Percentiles rank a stretch among this genome's conserved stretches.
Evolutionary conservation across 1,139 yeast genomes (phyloP).

Genomic region (Yamadazyma friedrichii): DNA sequence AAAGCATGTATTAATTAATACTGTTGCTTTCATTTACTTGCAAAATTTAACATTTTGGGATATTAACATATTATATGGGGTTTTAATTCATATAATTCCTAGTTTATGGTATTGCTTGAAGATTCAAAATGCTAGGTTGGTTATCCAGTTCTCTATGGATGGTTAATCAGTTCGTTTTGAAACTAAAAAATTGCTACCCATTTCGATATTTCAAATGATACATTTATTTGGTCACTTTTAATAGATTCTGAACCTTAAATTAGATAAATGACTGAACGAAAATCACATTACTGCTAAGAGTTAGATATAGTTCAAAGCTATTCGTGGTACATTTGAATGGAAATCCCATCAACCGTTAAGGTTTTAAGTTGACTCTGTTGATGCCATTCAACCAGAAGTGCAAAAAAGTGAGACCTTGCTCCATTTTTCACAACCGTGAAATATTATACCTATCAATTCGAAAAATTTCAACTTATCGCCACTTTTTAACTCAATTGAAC

Average conservation of each 20-base stretch:
- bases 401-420: neutral
- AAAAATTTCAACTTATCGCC: no score
- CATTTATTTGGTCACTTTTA: no score
- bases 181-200: no score
- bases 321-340: no score
- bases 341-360: no score
- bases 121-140: constrained; percentile 8
- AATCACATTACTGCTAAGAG: no score
- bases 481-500: no score
- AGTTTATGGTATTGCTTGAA: constrained; percentile 12
- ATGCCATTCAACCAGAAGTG: neutral
- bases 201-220: no score
- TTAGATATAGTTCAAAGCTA: no score
- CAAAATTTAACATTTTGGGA: neutral
- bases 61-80: neutral
- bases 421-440: neutral
- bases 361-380: neutral
- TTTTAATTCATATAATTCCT: constrained; percentile 8
- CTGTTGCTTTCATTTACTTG: constrained; percentile 3
- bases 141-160: constrained; percentile 7
- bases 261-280: no score
- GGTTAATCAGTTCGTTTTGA: neutral
- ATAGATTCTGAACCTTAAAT: no score
- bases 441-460: no score
- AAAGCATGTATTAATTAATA: constrained; percentile 6